Conservation (phyloP, 2,329 filamentous ascomycete genomes). For the Trichoderma gracile region DNA sequence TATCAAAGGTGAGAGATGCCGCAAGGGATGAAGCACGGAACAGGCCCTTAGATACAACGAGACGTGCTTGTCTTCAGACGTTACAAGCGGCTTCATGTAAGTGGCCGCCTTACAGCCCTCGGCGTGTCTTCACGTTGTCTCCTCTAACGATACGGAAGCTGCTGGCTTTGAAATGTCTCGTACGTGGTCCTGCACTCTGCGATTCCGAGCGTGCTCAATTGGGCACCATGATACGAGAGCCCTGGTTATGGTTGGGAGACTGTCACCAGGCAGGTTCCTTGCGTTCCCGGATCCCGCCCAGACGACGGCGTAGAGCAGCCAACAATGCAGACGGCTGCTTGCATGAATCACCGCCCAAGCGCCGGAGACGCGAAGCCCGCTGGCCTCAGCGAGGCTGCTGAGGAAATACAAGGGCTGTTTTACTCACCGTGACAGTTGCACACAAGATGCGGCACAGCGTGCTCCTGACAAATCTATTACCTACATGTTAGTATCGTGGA, state of each 20-base stretch:
- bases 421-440: neutral
- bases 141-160: neutral
- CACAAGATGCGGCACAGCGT: neutral
- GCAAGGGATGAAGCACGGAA: neutral
- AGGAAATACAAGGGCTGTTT: neutral
- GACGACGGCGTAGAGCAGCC: neutral
- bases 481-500: neutral
- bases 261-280: constrained; percentile 3
- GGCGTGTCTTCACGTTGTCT: neutral
- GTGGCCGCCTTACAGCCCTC: neutral
- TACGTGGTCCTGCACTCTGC: neutral
- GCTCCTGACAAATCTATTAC: too few species aligned
- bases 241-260: neutral
- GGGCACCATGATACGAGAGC: neutral
- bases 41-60: too few species aligned
- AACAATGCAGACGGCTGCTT: neutral
- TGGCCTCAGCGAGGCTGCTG: constrained; percentile 2
- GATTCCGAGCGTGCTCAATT: neutral
- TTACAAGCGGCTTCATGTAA: neutral
- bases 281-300: neutral
- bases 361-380: neutral
- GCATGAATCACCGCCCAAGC: constrained; percentile 3
- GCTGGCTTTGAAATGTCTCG: neutral
- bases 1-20: neutral
- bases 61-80: neutral